A percentile compares a stretch with the other conserved stretches of the same genome.
Evolutionary conservation across 2,329 filamentous ascomycete genomes (phyloP).

Genomic region (Myriosclerotinia scirpicola): DNA sequence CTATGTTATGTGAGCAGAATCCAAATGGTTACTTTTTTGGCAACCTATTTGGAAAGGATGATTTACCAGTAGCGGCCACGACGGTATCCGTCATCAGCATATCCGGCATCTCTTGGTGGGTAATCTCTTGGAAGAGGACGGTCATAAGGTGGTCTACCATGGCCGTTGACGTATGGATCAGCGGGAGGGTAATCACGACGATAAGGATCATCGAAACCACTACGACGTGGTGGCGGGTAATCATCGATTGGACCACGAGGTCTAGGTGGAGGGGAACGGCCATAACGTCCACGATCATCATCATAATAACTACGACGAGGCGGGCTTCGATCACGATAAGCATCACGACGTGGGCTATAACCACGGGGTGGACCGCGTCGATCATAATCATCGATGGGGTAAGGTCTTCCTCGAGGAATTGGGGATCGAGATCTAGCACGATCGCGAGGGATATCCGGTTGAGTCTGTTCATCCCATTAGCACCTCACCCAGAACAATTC

Average conservation of each 20-base stretch:
- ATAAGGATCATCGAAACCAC: slow-evolving; percentile 77
- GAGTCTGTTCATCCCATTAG: slow-evolving; percentile 55
- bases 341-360: slow-evolving; percentile 80
- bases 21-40: slow-evolving; percentile 6
- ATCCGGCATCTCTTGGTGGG: slow-evolving; percentile 38
- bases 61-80: slow-evolving; percentile 40
- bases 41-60: slow-evolving; percentile 22
- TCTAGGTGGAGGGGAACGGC: slow-evolving; percentile 72
- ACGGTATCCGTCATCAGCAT: slow-evolving; percentile 38
- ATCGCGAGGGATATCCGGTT: slow-evolving; percentile 69
- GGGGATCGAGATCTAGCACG: slow-evolving; percentile 81
- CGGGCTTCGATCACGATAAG: slow-evolving; percentile 85
- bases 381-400: slow-evolving; percentile 78
- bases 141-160: slow-evolving; percentile 51
- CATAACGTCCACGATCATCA: slow-evolving; percentile 73
- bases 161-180: slow-evolving; percentile 60
- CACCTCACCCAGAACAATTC: slow-evolving; percentile 21
- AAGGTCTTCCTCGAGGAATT: slow-evolving; percentile 61
- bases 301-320: slow-evolving; percentile 84
- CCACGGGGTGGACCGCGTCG: slow-evolving; percentile 77
- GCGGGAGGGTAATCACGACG: slow-evolving; percentile 59
- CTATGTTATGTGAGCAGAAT: slow-evolving; percentile 28
- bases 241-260: slow-evolving; percentile 72
- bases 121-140: slow-evolving; percentile 44
- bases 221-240: slow-evolving; percentile 67